phyloP scores from a whole-genome alignment of 2,329 filamentous ascomycete genomes.

The Neocucurbitaria cava region DNA sequence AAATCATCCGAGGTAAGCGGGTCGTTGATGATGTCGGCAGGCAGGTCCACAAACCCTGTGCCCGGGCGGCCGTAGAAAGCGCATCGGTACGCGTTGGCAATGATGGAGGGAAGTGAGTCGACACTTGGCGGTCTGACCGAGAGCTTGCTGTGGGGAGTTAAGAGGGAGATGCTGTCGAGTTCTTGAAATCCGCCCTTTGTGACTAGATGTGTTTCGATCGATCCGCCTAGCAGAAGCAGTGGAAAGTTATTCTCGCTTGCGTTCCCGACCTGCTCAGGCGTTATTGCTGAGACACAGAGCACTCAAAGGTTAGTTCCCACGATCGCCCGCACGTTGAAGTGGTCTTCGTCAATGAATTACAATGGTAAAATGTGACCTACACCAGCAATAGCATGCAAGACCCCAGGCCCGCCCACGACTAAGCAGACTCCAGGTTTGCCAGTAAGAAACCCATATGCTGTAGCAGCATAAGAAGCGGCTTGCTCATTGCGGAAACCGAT shows the following conservation, averaged over 20 bases:
- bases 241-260: slow-evolving; percentile 63
- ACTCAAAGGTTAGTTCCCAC: background rate
- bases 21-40: slow-evolving; percentile 62
- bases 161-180: slow-evolving; percentile 61
- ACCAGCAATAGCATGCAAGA: slow-evolving; percentile 65
- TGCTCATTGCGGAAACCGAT: slow-evolving; percentile 67
- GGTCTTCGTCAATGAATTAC: background rate
- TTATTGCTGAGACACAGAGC: background rate
- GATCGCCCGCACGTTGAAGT: background rate
- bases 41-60: slow-evolving; percentile 62
- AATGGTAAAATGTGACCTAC: slow-evolving; percentile 35
- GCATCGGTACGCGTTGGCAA: slow-evolving; percentile 60
- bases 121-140: slow-evolving; percentile 51
- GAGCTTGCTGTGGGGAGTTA: slow-evolving; percentile 59
- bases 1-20: slow-evolving; percentile 4
- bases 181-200: slow-evolving; percentile 65
- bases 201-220: slow-evolving; percentile 59
- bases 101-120: slow-evolving; percentile 55
- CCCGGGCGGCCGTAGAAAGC: slow-evolving; percentile 63
- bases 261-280: slow-evolving; percentile 45
- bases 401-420: slow-evolving; percentile 65
- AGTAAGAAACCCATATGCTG: slow-evolving; percentile 65
- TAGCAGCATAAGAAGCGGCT: slow-evolving; percentile 64
- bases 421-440: slow-evolving; percentile 64
- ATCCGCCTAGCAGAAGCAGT: slow-evolving; percentile 62